These are phyloP conservation scores for Fistulinella cinereoalba DNA, from an alignment of 1,284 basidiomycete species.

Conservation along the genomic window DNA sequence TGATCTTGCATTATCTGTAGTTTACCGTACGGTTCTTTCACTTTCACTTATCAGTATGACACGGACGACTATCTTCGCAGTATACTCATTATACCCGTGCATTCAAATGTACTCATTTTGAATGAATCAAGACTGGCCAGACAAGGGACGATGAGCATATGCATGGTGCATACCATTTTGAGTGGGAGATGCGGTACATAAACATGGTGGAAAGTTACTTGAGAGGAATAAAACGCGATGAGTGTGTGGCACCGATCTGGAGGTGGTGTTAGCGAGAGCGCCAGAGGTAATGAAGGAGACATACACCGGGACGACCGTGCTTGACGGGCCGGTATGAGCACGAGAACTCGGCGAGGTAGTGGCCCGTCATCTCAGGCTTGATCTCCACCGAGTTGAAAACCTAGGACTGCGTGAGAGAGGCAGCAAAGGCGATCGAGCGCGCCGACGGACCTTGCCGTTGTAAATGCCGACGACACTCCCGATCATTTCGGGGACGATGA, in stretches of 20 bases:
- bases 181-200: constrained; percentile 17
- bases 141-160: constrained; percentile 8
- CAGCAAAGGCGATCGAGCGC: not conserved
- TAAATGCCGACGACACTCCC: constrained; percentile 96
- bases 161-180: constrained; percentile 32
- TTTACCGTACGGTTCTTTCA: constrained; percentile 40
- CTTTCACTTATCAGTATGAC: constrained; percentile 41
- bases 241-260: constrained; percentile 92
- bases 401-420: constrained; percentile 36
- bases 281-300: constrained; percentile 21
- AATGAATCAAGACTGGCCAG: constrained; percentile 27
- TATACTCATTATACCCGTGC: constrained; percentile 47
- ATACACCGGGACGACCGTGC: constrained; percentile 96
- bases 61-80: constrained; percentile 46
- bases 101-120: constrained; percentile 43
- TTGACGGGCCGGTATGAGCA: constrained; percentile 98
- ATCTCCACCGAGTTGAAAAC: constrained; percentile 97
- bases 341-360: constrained; percentile 96
- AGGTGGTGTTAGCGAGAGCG: constrained; percentile 7
- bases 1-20: constrained; percentile 41
- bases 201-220: constrained; percentile 41
- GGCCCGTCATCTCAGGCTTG: constrained; percentile 99
- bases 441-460: constrained; percentile 77
- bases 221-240: constrained; percentile 56
- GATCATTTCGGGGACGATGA: constrained; percentile 99